Evolutionary conservation across 2,329 filamentous ascomycete species (phyloP).

Genomic region (Stylonectria norvegica): DNA sequence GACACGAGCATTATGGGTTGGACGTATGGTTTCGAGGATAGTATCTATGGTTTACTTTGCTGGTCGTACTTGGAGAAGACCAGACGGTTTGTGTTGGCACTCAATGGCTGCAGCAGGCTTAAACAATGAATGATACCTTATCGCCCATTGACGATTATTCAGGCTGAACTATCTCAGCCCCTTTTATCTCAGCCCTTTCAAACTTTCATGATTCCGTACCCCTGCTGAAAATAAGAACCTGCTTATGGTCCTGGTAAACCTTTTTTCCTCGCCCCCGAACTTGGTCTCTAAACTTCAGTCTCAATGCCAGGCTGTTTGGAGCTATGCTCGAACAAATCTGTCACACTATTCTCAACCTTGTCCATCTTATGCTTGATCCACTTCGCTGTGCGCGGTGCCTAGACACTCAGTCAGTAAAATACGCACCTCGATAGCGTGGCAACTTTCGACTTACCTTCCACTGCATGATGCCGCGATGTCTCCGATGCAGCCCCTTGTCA

Average conservation of each 20-base stretch:
- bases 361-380: constrained; percentile 51
- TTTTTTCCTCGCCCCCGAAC: constrained; percentile 9
- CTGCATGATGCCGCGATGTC: constrained; percentile 70
- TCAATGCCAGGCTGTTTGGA: constrained; percentile 60
- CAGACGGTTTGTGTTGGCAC: too few relatives aligned
- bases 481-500: constrained; percentile 58
- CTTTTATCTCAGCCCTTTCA: too few relatives aligned
- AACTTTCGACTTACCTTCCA: constrained; percentile 45
- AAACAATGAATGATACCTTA: too few relatives aligned
- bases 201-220: neutral
- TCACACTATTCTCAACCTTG: constrained; percentile 57
- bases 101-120: too few relatives aligned
- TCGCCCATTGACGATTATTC: too few relatives aligned
- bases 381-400: constrained; percentile 45
- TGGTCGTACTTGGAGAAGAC: too few relatives aligned
- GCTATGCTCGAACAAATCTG: constrained; percentile 55
- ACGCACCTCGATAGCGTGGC: neutral
- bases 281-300: constrained; percentile 58
- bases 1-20: too few relatives aligned
- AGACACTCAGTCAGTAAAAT: constrained; percentile 12
- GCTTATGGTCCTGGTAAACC: too few relatives aligned
- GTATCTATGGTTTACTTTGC: too few relatives aligned
- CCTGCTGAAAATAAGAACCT: too few relatives aligned
- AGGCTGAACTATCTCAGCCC: too few relatives aligned
- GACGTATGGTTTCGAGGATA: too few relatives aligned